These are phyloP conservation scores for Apostasia ramifera DNA, from an alignment of 106 monocot species.

Conservation along the genomic window DNA sequence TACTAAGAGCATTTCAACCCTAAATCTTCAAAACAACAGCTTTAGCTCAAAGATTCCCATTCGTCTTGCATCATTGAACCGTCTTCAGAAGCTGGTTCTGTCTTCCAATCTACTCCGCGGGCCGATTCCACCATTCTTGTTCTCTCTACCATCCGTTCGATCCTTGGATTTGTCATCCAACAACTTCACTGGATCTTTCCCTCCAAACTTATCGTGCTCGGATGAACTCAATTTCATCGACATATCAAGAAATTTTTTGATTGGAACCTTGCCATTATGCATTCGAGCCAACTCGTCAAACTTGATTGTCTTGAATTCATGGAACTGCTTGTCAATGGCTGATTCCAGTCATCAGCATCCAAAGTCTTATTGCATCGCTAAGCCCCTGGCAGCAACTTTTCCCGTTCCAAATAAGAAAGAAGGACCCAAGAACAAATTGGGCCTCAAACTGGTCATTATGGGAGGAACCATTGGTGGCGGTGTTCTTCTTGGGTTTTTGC, in stretches of 20 bases:
- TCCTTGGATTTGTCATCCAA: slow-evolving; percentile 54
- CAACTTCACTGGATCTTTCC: slow-evolving; percentile 37
- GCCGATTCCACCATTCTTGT: slow-evolving; percentile 40
- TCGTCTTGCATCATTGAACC: slow-evolving; percentile 9
- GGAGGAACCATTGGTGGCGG: slow-evolving; percentile 50
- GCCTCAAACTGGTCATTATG: slow-evolving; percentile 42
- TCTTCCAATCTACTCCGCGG: slow-evolving; percentile 50
- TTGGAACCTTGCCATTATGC: slow-evolving; percentile 54
- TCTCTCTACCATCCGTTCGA: slow-evolving; percentile 40
- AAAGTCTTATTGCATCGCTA: slow-evolving; percentile 38
- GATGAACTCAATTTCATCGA: slow-evolving; percentile 31
- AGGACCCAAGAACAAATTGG: slow-evolving; percentile 33
- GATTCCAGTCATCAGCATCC: slow-evolving; percentile 36
- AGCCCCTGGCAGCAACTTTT: slow-evolving; percentile 54
- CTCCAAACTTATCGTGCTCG: slow-evolving; percentile 27
- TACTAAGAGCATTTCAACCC: slow-evolving; percentile 5
- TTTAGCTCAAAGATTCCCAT: slow-evolving; percentile 24
- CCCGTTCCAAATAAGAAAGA: slow-evolving; percentile 20
- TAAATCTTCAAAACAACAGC: slow-evolving; percentile 35
- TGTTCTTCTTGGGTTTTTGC: slow-evolving; percentile 26
- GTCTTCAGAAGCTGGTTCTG: slow-evolving; percentile 42
- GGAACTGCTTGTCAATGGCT: slow-evolving; percentile 47
- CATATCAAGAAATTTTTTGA: slow-evolving; percentile 50
- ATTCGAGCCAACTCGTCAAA: slow-evolving; percentile 25
- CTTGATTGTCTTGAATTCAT: slow-evolving; percentile 28